Conservation (phyloP, 2,329 filamentous ascomycete genomes). For the Madurella mycetomatis region DNA sequence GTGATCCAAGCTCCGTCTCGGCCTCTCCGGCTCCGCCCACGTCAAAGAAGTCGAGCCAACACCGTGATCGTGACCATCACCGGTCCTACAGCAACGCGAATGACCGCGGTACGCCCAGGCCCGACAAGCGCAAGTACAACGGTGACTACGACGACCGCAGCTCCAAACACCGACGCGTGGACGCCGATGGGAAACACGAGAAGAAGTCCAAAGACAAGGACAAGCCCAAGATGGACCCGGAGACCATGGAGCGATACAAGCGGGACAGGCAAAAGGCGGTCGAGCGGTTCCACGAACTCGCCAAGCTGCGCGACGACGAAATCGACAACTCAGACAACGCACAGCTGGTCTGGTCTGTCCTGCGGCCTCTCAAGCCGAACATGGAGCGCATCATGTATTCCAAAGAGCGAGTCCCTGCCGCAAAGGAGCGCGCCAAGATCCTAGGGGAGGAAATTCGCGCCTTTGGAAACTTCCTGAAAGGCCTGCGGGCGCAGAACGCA, state of each 20-base stretch:
- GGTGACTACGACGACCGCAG: slow-evolving; percentile 48
- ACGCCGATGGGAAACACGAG: slow-evolving; percentile 34
- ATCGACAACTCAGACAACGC: slow-evolving; percentile 33
- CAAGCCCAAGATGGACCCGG: slow-evolving; percentile 33
- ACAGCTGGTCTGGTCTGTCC: slow-evolving; percentile 37
- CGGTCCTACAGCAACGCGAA: slow-evolving; percentile 49
- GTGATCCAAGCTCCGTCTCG: slow-evolving; percentile 56
- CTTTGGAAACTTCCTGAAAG: slow-evolving; percentile 35
- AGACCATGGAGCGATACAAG: slow-evolving; percentile 34
- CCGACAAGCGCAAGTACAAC: slow-evolving; percentile 60
- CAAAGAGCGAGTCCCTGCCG: slow-evolving; percentile 30
- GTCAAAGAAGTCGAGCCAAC: slow-evolving; percentile 44
- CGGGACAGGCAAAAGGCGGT: slow-evolving; percentile 33
- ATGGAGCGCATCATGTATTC: slow-evolving; percentile 37
- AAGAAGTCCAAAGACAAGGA: slow-evolving; percentile 39
- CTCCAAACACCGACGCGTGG: slow-evolving; percentile 49
- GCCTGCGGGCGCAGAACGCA: slow-evolving; percentile 30
- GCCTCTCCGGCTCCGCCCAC: slow-evolving; percentile 65
- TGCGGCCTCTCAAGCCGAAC: slow-evolving; percentile 34
- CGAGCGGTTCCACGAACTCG: slow-evolving; percentile 36
- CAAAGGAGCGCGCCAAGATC: slow-evolving; percentile 34
- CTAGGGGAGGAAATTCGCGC: slow-evolving; percentile 35
- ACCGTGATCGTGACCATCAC: slow-evolving; percentile 46
- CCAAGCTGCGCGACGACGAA: slow-evolving; percentile 34
- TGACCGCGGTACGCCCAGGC: slow-evolving; percentile 47